Evolutionary conservation across 2,329 filamentous ascomycete genomes (phyloP), one percentile per base, ranked within the genome.

Genomic region (Pseudophaeomoniella oleicola): DNA sequence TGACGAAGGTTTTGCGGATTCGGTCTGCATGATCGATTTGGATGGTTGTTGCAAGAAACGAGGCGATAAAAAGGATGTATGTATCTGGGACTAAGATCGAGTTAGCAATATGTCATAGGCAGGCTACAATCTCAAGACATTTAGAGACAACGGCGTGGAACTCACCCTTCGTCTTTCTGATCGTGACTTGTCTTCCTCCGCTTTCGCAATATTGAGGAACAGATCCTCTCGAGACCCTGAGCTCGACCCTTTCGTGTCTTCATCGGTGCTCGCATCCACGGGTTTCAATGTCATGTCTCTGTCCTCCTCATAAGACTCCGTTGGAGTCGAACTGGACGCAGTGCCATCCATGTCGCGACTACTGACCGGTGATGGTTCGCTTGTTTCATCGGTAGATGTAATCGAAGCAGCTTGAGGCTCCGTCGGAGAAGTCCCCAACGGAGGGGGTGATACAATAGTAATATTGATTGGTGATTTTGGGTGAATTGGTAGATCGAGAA

Each of bases 101-200:
- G n/a, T n/a, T n/a, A n/a, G n/a, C n/a, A n/a, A n/a, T n/a, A n/a
- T n/a, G n/a, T n/a, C n/a, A n/a, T n/a, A n/a, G n/a, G n/a, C n/a
- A n/a, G n/a, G n/a, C n/a, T n/a, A n/a, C n/a, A n/a, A n/a, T n/a
- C n/a, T n/a, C n/a, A n/a, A n/a, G n/a, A n/a, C n/a, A n/a, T n/a
- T n/a, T n/a, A n/a, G n/a, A 29, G 22, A 10, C 10, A 29, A 29
- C 10, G 30, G 31, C 34, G 35, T 27, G 22, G 35, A 16, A 51
- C 56, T 58, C 45, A 60, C 57, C 38, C 56, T 48, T 46, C 55
- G 51, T 27, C 57, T 51, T 37, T 59, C 57, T n/a, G 55, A 53
- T 32, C 52, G 55, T 27, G 51, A 48, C 52, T 34, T 55, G 56
- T 40, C 54, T n/a, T 27, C 22, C 22, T 27, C 22, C 6, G 22